A percentile compares a stretch with the other conserved stretches of the same genome.
Conservation (phyloP, 345 rosid species). For the Kernera saxatilis region DNA sequence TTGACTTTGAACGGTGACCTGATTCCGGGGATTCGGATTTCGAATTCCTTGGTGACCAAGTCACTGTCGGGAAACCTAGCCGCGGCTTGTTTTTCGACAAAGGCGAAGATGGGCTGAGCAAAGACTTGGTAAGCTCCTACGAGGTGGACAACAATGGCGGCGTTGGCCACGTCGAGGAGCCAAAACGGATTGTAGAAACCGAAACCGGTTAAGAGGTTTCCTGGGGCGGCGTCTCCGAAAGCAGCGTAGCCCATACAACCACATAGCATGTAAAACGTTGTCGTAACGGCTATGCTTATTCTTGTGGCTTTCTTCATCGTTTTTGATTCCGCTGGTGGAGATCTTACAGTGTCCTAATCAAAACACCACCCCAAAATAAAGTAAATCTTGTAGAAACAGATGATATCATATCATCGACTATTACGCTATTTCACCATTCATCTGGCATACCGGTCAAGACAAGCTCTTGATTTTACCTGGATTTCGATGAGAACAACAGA, state of each 20-base stretch:
- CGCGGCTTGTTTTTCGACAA: slow-evolving; percentile 44
- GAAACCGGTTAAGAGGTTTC: slow-evolving; percentile 71
- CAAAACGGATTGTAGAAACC: slow-evolving; percentile 74
- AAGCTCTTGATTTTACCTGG: slow-evolving; percentile 54
- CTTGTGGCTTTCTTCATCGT: slow-evolving; percentile 42
- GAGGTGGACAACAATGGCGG: slow-evolving; percentile 63
- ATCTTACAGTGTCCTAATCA: slow-evolving; percentile 39
- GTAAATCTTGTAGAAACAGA: neutral
- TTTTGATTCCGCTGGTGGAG: slow-evolving; percentile 46
- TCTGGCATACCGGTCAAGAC: no score
- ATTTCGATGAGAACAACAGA: slow-evolving; percentile 73
- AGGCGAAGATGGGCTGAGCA: slow-evolving; percentile 68
- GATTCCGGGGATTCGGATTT: slow-evolving; percentile 36
- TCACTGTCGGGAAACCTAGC: slow-evolving; percentile 38
- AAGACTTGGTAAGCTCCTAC: slow-evolving; percentile 75
- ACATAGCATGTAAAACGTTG: slow-evolving; percentile 48
- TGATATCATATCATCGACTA: neutral
- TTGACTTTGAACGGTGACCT: slow-evolving; percentile 35
- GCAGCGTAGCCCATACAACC: slow-evolving; percentile 74
- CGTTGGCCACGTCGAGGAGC: slow-evolving; percentile 68
- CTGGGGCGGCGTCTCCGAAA: slow-evolving; percentile 63
- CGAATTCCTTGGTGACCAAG: slow-evolving; percentile 43
- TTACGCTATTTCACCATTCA: neutral
- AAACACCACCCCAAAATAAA: neutral
- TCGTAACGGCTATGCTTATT: slow-evolving; percentile 37